Evolutionary conservation across 1,284 basidiomycete genomes (phyloP), one percentile per base, ranked within the genome.

Genomic region (Rhodotorula sp.): DNA sequence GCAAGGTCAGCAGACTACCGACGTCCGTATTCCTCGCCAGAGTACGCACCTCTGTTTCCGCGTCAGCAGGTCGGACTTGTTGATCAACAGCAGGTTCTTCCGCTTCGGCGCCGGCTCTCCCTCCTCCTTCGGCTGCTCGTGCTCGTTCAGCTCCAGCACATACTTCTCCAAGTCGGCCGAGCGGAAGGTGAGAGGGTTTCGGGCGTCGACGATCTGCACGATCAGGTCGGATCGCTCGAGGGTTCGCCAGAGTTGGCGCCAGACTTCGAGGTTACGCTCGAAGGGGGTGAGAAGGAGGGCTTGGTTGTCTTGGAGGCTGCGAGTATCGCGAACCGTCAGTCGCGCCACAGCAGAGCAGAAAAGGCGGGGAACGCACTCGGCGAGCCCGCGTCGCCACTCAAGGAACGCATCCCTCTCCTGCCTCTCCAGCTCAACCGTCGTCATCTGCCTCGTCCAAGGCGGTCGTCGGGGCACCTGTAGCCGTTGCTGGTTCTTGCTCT

Each of bases 181-280:
- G 55, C 94, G 87, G 81, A 98, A 97, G 32, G 87, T 85, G 20
- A 94, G 82, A 1, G 94, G 94, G 82, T 96, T 96, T 54, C 94
- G 86, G 17, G 92, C 94, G 79, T 97, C 94, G 58, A 97, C 92
- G 69, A 97, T 97, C 81, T 97, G 94, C 0, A 97, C 92, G 52
- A 97, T 82, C 19, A 98, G 85, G 77, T 96, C 92, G 9, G 93
- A 95, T 54, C 94, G 87, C 81, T 98, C 94, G 27, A 96, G 81
- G 1, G 97, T 94, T 71, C 94, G 86, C 94, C 94, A 97, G 6
- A 97, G 85, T 78, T 98, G 94, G 59, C 94, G 84, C 94, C 94
- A 97, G 19, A 97, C 92, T 83, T 96, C 93, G 32, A 97, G 83
- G 79, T 97, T 97, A 62, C 94, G 89, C 79, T 98, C 94, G 77